These are phyloP conservation scores for Colletotrichum musicola DNA, from an alignment of 2,329 filamentous ascomycete genomes.

Conservation along the genomic window DNA sequence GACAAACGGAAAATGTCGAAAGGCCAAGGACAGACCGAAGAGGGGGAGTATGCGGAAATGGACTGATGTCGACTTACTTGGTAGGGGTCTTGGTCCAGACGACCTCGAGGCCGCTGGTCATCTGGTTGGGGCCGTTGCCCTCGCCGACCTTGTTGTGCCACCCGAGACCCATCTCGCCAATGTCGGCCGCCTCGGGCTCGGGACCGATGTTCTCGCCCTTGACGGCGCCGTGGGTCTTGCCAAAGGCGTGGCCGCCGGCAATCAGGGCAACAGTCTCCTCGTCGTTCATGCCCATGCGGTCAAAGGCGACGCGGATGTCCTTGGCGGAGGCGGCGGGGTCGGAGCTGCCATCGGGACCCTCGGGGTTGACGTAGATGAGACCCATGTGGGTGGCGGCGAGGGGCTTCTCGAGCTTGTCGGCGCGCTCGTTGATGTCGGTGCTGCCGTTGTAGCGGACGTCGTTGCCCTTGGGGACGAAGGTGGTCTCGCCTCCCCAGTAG, in stretches of 20 bases:
- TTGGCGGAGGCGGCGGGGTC: slow-evolving; percentile 76
- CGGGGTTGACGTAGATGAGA: slow-evolving; percentile 85
- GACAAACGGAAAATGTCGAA: not conserved
- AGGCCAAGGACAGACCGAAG: not conserved
- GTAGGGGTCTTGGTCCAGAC: slow-evolving; percentile 83
- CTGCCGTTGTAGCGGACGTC: slow-evolving; percentile 73
- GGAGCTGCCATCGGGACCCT: slow-evolving; percentile 79
- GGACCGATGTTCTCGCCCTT: slow-evolving; percentile 68
- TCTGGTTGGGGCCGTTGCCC: slow-evolving; percentile 79
- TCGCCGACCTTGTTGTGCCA: slow-evolving; percentile 75
- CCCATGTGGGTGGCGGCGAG: slow-evolving; percentile 79
- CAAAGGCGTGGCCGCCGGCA: slow-evolving; percentile 82
- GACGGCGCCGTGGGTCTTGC: slow-evolving; percentile 83
- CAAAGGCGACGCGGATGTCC: slow-evolving; percentile 81
- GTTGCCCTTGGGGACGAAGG: slow-evolving; percentile 75
- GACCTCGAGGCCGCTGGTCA: slow-evolving; percentile 83
- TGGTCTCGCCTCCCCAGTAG: slow-evolving; percentile 82
- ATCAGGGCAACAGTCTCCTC: slow-evolving; percentile 86
- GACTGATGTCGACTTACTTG: slow-evolving; percentile 53
- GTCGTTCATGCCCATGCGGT: slow-evolving; percentile 86
- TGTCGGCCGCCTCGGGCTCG: slow-evolving; percentile 74
- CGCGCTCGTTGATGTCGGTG: slow-evolving; percentile 37
- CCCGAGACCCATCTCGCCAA: slow-evolving; percentile 78
- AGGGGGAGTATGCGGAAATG: slow-evolving; percentile 6
- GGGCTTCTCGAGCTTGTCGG: slow-evolving; percentile 69